phyloP scores from a whole-genome alignment of 768 basidiomycete species.

The Kwoniella newhampshirensis region DNA sequence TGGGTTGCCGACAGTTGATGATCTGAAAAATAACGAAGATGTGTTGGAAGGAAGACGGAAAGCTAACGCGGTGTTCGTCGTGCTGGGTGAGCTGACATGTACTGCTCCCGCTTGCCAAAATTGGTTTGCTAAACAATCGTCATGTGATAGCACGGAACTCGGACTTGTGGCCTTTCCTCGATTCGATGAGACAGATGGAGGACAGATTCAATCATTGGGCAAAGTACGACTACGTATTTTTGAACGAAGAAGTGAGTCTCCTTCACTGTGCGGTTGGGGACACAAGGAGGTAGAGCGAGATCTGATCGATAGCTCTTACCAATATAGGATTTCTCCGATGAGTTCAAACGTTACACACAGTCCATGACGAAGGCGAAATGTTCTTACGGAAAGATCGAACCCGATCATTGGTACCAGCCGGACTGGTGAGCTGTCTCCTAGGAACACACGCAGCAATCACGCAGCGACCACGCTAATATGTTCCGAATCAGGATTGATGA shows the following conservation, averaged over 20 bases:
- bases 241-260: slow-evolving; percentile 65
- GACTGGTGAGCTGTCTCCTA: slow-evolving; percentile 53
- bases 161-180: slow-evolving; percentile 58
- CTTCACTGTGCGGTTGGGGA: too few species aligned
- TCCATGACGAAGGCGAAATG: slow-evolving; percentile 65
- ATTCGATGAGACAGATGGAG: slow-evolving; percentile 75
- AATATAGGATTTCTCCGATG: slow-evolving; percentile 47
- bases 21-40: slow-evolving; percentile 24
- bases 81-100: slow-evolving; percentile 58
- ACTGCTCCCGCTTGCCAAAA: not conserved
- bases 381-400: slow-evolving; percentile 64
- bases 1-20: slow-evolving; percentile 24
- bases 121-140: too few species aligned
- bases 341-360: slow-evolving; percentile 47
- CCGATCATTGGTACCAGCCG: slow-evolving; percentile 72
- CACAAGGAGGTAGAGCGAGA: too few species aligned
- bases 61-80: slow-evolving; percentile 79
- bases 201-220: slow-evolving; percentile 79
- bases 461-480: not conserved
- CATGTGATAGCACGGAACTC: slow-evolving; percentile 41
- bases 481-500: slow-evolving; percentile 74
- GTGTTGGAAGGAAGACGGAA: slow-evolving; percentile 53
- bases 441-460: not conserved
- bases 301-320: too few species aligned
- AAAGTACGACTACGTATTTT: slow-evolving; percentile 77